Base-by-base conservation (phyloP, 2,329 filamentous ascomycete genomes). In the Aspergillus sp. region DNA sequence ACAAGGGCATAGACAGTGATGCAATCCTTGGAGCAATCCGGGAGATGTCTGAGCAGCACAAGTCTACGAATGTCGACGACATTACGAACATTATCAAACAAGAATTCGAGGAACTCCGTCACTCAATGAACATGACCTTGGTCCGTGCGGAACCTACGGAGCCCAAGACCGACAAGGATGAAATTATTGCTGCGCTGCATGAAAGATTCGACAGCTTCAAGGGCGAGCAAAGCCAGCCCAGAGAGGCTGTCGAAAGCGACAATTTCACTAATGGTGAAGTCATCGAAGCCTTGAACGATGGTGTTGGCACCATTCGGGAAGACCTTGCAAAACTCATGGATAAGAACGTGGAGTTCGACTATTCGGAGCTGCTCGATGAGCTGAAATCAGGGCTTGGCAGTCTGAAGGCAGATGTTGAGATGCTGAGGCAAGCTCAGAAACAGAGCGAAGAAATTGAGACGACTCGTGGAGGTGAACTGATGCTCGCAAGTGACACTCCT, bases 301-400 rank as follows among this genome's bases (percentile, higher is more conserved):
- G 92, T 2, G 83, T 97, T 39, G 90, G 90, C 62, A 85, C 84
- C 47, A 83, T 97, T 36, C 86, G 91, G 5, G 82, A 85, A 15
- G 93, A 97, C 66, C 84, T 96, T 53, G 81, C 85, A 64, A 88
- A 88, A 70, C 83, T 95, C 15, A 82, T 87, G 21, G 88, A 94
- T 71, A 95, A 92, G 77, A 90, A 92, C 5, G 81, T 86, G 0
- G 92, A 96, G 68, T 84, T 94, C 75, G 93, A 90, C 0, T 94
- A 90, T 61, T 91, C 96, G 65, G 92, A 97, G 75, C 93, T 97
- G 55, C 82, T 97, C 1, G 91, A 96, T 61, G 91, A 91, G 0
- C 83, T 98, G 58, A 96, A 90, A 73, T 84, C 88, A n/a, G 93
- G 92, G 0, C 81, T 98, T 8, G 87, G 90, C 47, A 84, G 84